These are phyloP conservation scores for Diaporthe sp. DNA, from an alignment of 2,329 filamentous ascomycete species.

Conservation along the genomic window DNA sequence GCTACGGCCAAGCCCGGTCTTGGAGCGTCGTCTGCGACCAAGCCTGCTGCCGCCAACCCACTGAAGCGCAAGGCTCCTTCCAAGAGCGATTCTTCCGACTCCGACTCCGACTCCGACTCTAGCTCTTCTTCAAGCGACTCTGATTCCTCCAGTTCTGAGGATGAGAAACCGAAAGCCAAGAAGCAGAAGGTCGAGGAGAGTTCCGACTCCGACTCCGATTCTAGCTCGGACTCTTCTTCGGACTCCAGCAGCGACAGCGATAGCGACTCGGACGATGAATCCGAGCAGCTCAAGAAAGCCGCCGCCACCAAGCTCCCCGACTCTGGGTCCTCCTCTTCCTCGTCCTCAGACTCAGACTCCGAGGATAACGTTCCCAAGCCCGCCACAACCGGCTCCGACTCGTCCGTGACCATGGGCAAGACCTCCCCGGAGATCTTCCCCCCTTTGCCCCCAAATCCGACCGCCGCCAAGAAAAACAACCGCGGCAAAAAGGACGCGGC, in stretches of 20 bases:
- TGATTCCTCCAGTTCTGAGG: slow-evolving; percentile 59
- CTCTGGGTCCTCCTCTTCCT: slow-evolving; percentile 52
- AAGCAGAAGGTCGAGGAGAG: slow-evolving; percentile 62
- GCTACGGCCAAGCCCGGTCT: slow-evolving; percentile 44
- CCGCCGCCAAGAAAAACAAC: slow-evolving; percentile 54
- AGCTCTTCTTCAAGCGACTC: slow-evolving; percentile 48
- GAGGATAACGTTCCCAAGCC: slow-evolving; percentile 47
- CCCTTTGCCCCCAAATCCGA: slow-evolving; percentile 67
- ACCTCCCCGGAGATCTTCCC: slow-evolving; percentile 63
- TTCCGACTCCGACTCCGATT: slow-evolving; percentile 50
- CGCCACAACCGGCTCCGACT: slow-evolving; percentile 52
- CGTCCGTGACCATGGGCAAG: slow-evolving; percentile 64
- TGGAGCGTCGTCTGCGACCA: slow-evolving; percentile 46
- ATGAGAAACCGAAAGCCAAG: slow-evolving; percentile 64
- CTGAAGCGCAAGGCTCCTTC: slow-evolving; percentile 69
- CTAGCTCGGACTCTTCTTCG: slow-evolving; percentile 54
- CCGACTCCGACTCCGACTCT: slow-evolving; percentile 52
- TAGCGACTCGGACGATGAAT: slow-evolving; percentile 43
- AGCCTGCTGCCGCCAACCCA: slow-evolving; percentile 52
- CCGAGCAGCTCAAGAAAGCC: slow-evolving; percentile 43
- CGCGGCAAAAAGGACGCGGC: slow-evolving; percentile 57
- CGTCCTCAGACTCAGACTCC: slow-evolving; percentile 58
- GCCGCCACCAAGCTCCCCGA: slow-evolving; percentile 49
- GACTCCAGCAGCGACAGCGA: slow-evolving; percentile 52
- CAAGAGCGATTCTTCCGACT: slow-evolving; percentile 54